A percentile compares a stretch with the other conserved stretches of the same genome.
phyloP scores from a whole-genome alignment of 257 asterid genomes.

The Cynanchum wilfordii region DNA sequence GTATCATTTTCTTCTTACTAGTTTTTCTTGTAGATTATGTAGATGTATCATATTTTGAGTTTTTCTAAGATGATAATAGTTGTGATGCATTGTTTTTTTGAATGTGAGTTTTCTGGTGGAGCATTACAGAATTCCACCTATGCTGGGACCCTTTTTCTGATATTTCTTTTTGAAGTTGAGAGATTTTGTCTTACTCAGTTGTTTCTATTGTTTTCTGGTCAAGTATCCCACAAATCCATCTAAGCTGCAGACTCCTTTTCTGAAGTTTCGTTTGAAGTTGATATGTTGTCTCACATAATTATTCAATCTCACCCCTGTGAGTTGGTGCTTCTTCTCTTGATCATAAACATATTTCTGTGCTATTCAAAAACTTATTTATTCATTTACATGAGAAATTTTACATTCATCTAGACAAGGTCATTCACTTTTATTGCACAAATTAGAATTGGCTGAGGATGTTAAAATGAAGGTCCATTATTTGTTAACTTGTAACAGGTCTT shows the following conservation, averaged over 20 bases:
- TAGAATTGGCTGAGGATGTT: background rate
- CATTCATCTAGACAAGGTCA: background rate
- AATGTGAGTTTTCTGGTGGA: background rate
- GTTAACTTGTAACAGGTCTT: slow-evolving; percentile 8
- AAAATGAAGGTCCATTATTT: background rate
- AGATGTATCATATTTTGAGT: slow-evolving; percentile 7
- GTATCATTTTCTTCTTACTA: background rate
- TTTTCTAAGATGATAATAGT: background rate
- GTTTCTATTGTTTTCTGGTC: background rate
- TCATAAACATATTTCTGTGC: background rate
- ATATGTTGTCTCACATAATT: background rate
- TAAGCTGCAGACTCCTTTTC: background rate
- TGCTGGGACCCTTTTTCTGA: no score
- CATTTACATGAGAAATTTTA: background rate
- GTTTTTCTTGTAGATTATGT: background rate
- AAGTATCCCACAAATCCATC: background rate
- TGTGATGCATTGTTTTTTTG: background rate
- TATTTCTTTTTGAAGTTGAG: background rate
- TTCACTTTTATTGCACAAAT: background rate
- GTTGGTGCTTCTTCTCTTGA: background rate
- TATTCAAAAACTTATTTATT: background rate
- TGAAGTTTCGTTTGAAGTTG: background rate
- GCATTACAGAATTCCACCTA: background rate
- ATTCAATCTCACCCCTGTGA: background rate
- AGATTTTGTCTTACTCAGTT: background rate